Evolutionary conservation across 768 basidiomycete species (phyloP).

Genomic region (Amanita molliuscula): DNA sequence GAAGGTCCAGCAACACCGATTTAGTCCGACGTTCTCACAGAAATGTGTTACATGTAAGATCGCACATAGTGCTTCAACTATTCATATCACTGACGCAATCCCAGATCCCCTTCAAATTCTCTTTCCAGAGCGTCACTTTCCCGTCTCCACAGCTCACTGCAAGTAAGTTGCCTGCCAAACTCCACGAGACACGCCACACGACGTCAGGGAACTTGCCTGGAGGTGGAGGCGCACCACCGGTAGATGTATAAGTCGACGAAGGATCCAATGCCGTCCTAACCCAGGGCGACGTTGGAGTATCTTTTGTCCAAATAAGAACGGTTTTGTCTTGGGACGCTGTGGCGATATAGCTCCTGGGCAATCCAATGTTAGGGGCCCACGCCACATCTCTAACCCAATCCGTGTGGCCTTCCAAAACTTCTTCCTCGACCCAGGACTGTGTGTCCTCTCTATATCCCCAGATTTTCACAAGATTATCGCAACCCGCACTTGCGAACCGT

Average conservation of each 20-base stretch:
- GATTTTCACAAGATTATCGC: slow-evolving; percentile 90
- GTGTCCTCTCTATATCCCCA: slow-evolving; percentile 87
- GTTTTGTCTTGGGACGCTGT: slow-evolving; percentile 93
- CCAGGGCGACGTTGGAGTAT: slow-evolving; percentile 66
- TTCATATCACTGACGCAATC: slow-evolving; percentile 96
- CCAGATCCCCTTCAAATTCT: slow-evolving; percentile 90
- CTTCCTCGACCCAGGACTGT: slow-evolving; percentile 87
- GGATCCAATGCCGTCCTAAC: slow-evolving; percentile 74
- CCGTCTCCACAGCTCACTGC: slow-evolving; percentile 98
- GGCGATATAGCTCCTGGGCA: slow-evolving; percentile 91
- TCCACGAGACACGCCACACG: slow-evolving; percentile 99
- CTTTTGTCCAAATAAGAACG: slow-evolving; percentile 88
- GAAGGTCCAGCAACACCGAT: no score
- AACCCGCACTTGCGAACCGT: slow-evolving; percentile 91
- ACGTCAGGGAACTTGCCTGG: slow-evolving; percentile 91
- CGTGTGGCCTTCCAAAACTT: slow-evolving; percentile 81
- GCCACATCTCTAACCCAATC: slow-evolving; percentile 99
- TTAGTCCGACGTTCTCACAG: no score
- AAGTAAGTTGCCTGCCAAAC: slow-evolving; percentile 88
- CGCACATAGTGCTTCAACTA: slow-evolving; percentile 40
- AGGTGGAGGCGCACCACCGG: slow-evolving; percentile 29
- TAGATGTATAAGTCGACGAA: slow-evolving; percentile 36
- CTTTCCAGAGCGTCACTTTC: slow-evolving; percentile 98
- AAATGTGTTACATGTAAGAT: no score
- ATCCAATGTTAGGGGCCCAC: slow-evolving; percentile 95